A percentile compares a stretch with the other conserved stretches of the same genome.
These are phyloP conservation scores for Chimonanthus salicifolius DNA, from an alignment of 164 flowering plant species.

Conservation along the genomic window DNA sequence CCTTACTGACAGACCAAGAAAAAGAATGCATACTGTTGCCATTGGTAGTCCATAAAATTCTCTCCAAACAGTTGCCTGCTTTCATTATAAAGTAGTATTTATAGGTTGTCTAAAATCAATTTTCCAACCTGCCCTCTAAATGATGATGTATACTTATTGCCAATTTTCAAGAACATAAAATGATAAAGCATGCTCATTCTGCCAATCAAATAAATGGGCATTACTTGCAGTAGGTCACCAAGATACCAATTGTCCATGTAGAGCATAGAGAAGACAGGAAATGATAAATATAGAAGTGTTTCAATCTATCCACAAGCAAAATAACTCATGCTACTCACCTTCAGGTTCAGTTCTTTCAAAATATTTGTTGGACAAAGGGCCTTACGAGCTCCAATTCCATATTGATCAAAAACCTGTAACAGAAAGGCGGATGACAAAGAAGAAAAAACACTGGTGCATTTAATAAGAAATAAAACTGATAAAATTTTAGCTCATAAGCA, in stretches of 20 bases:
- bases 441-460: neutral
- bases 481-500: neutral
- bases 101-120: neutral
- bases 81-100: neutral
- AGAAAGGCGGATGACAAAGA: neutral
- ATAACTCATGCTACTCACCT: constrained; percentile 39
- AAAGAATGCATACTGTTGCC: neutral
- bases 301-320: neutral
- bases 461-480: neutral
- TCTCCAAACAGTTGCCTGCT: no score
- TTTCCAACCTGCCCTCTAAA: neutral
- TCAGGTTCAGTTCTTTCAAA: constrained; percentile 57
- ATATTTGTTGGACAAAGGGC: constrained; percentile 60
- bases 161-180: neutral
- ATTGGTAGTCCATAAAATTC: neutral
- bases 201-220: neutral
- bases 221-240: neutral
- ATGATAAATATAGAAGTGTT: neutral
- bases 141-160: neutral
- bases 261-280: neutral
- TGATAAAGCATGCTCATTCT: neutral
- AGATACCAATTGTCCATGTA: neutral
- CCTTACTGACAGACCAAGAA: neutral
- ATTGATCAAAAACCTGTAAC: constrained; percentile 78
- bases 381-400: constrained; percentile 70